phyloP scores from a whole-genome alignment of 1,284 basidiomycete species.

The Cryptococcus neoformans region DNA sequence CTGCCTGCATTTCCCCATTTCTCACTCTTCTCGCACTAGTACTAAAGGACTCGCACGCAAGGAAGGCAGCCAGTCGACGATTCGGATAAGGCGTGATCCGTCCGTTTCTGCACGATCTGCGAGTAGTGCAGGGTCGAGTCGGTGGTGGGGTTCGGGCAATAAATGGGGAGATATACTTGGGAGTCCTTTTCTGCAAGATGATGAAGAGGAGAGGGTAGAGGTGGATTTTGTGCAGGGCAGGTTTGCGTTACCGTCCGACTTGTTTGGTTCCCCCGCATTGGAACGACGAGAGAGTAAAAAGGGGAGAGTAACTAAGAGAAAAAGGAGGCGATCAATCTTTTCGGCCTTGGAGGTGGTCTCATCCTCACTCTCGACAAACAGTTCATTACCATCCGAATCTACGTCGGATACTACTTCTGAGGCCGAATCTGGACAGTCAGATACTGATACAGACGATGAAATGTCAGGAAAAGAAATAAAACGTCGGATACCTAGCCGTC shows the following conservation, averaged over 20 bases:
- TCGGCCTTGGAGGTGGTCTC: neutral
- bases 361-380: neutral
- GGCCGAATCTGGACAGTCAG: constrained; percentile 1
- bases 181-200: neutral
- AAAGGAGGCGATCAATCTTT: neutral
- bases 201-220: constrained; percentile 5
- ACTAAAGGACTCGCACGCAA: neutral
- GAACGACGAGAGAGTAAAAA: neutral
- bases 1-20: constrained; percentile 21
- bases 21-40: neutral
- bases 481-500: too few species aligned
- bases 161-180: constrained; percentile 21
- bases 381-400: neutral
- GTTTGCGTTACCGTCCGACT: constrained; percentile 12
- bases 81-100: constrained; percentile 17
- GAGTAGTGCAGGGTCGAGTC: constrained; percentile 11
- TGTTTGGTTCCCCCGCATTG: neutral
- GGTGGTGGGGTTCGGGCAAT: constrained; percentile 21
- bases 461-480: too few species aligned
- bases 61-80: constrained; percentile 12
- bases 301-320: neutral
- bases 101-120: constrained; percentile 11
- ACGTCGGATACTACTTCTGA: neutral
- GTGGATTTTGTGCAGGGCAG: constrained; percentile 22
- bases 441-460: constrained; percentile 1